Percentiles rank a stretch among this genome's conserved stretches.
Conservation (phyloP, 2,329 filamentous ascomycete genomes). For the Alternaria hordeiaustralica region DNA sequence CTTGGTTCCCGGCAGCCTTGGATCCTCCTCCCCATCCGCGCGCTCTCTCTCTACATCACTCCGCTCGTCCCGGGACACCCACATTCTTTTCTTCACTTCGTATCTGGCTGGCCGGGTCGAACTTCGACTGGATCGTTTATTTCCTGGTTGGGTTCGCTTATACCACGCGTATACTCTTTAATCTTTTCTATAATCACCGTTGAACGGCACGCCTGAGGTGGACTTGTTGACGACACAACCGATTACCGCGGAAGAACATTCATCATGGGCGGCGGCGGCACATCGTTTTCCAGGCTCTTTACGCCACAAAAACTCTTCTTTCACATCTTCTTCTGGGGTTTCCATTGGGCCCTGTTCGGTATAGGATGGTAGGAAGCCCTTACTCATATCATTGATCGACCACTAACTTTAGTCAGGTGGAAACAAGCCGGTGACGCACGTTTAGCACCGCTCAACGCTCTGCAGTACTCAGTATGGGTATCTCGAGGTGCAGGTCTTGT, state of each 20-base stretch:
- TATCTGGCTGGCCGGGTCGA: conserved; percentile 52
- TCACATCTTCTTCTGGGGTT: conserved; percentile 79
- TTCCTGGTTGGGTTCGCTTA: conserved; percentile 44
- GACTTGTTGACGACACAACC: conserved; percentile 2
- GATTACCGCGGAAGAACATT: background rate
- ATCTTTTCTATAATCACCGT: conserved; percentile 44
- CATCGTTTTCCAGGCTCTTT: conserved; percentile 51
- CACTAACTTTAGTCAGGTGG: conserved; percentile 62
- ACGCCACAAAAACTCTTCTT: conserved; percentile 76
- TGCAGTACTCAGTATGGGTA: conserved; percentile 92
- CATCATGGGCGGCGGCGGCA: conserved; percentile 21
- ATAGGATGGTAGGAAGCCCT: conserved; percentile 75
- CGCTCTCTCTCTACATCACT: conserved; percentile 34
- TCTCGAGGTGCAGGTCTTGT: conserved; percentile 91
- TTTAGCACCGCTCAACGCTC: conserved; percentile 78
- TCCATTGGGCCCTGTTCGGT: conserved; percentile 80
- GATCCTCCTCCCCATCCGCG: conserved; percentile 40
- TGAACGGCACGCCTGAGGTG: conserved; percentile 31
- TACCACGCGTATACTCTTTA: conserved; percentile 42
- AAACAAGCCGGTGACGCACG: conserved; percentile 74
- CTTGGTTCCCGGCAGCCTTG: conserved; percentile 41
- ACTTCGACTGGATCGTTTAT: conserved; percentile 44
- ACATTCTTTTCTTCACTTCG: conserved; percentile 50
- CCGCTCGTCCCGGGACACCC: conserved; percentile 41
- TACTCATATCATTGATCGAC: conserved; percentile 21